Base-by-base conservation (phyloP, 176 grass and related monocot species). In the Musa itinerans region DNA sequence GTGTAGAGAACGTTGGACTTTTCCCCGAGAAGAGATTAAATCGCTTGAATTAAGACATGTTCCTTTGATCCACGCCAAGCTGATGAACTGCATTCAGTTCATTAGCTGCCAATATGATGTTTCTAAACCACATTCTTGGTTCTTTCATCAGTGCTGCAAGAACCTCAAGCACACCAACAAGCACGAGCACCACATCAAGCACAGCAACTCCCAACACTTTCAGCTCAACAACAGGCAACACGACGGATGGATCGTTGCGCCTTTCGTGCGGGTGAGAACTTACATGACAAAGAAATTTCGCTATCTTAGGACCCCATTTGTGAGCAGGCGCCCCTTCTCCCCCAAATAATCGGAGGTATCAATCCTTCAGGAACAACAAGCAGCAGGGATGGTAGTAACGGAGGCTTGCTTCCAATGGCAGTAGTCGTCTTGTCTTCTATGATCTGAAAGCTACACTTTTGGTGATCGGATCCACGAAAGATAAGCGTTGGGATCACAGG, bases 91-190 rank as follows among this genome's bases (percentile, higher is more conserved):
- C 12, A 7, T 27, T 15, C 27, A 19, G 34, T 43, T 6, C 57
- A 1, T 62, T 62, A 9, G 55, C 6, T 62, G 5, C 9, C 57
- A 6, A 43, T 43, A 5, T 43, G 34, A 43, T 43, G 34, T 43
- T 43, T 6, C 34, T 43, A 43, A 43, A 43, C 34, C 29, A 4
- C 54, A 19, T 75, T 17, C 27, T 58, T 65, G 59, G 20, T 50
- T 8, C 27, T 65, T 25, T 51, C 57, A 22, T 4, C 62, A 68
- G 76, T 78, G 63, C 76, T 54, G 63, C 61, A 67, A 50, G 59
- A 65, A 67, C 75, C 59, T 50, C 74, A 53, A 25, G 75, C 34
- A 66, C 73, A 3, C 2, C 73, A 50, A 55, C n/a, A 19, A 26
- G 50, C 21, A 55, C 70, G 29, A 34, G 29, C 3, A 4, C 2